phyloP scores from a whole-genome alignment of 768 basidiomycete species.

The Baorangia bicolor region DNA sequence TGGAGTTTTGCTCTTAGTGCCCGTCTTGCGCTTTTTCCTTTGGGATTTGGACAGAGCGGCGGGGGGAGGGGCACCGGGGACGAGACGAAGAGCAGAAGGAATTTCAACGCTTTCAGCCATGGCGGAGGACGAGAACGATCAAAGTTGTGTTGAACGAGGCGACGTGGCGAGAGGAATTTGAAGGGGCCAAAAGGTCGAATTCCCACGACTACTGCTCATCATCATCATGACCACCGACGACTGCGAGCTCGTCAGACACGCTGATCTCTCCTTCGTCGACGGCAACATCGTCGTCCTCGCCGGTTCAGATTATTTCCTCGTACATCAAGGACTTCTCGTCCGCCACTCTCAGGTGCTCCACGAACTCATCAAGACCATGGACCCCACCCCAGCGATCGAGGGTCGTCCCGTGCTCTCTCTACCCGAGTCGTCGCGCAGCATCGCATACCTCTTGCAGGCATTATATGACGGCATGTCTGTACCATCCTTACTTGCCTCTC shows the following conservation, averaged over 20 bases:
- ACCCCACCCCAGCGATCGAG: slow-evolving; percentile 39
- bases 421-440: slow-evolving; percentile 54
- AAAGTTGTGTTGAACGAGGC: background rate
- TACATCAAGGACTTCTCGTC: slow-evolving; percentile 64
- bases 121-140: background rate
- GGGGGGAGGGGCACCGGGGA: slow-evolving; percentile 78
- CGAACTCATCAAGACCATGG: slow-evolving; percentile 37
- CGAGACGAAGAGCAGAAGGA: slow-evolving; percentile 46
- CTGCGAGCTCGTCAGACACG: slow-evolving; percentile 44
- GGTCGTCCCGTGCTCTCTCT: slow-evolving; percentile 56
- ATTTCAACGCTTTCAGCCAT: slow-evolving; percentile 38
- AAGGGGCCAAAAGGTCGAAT: background rate
- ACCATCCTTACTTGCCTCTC: background rate
- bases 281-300: slow-evolving; percentile 68
- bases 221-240: slow-evolving; percentile 13
- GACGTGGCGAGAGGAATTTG: slow-evolving; percentile 15
- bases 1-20: slow-evolving; percentile 42
- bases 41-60: slow-evolving; percentile 57
- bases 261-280: slow-evolving; percentile 61
- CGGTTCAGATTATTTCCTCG: slow-evolving; percentile 58
- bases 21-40: slow-evolving; percentile 69
- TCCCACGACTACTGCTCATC: slow-evolving; percentile 17
- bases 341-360: slow-evolving; percentile 59
- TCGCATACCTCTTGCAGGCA: slow-evolving; percentile 58
- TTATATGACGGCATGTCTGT: slow-evolving; percentile 73